Evolutionary conservation across 2,329 filamentous ascomycete genomes (phyloP).

Genomic region (Apiospora koreana): DNA sequence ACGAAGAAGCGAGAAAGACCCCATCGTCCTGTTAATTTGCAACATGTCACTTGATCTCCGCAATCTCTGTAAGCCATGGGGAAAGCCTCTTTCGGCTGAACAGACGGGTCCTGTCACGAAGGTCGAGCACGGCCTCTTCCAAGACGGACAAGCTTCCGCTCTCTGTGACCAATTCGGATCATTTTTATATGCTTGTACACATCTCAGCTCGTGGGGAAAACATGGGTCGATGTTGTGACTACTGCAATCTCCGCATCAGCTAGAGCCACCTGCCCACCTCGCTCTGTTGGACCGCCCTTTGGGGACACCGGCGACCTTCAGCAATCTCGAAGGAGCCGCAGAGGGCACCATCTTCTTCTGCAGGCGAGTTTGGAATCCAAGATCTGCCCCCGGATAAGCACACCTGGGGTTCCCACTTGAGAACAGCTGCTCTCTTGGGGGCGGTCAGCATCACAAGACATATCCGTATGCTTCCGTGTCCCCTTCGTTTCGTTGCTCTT

Average conservation of each 20-base stretch:
- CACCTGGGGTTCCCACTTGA: constrained; percentile 30
- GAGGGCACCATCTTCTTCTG: constrained; percentile 32
- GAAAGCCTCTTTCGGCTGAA: constrained; percentile 11
- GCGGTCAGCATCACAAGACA: constrained; percentile 33
- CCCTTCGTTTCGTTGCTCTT: constrained; percentile 23
- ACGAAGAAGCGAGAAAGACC: constrained; percentile 14
- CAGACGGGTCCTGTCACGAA: constrained; percentile 14
- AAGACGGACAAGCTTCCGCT: constrained; percentile 28
- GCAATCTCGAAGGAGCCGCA: constrained; percentile 42
- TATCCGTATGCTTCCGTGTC: constrained; percentile 14
- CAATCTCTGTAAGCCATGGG: not conserved
- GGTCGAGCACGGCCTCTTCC: constrained; percentile 19
- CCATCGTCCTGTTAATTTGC: constrained; percentile 1
- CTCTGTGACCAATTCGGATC: constrained; percentile 39
- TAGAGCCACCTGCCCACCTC: constrained; percentile 24
- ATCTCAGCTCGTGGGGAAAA: constrained; percentile 38
- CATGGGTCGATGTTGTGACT: constrained; percentile 39
- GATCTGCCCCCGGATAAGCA: constrained; percentile 34
- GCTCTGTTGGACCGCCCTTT: constrained; percentile 15
- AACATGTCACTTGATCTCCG: constrained; percentile 19
- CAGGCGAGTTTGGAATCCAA: constrained; percentile 12
- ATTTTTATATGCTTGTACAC: constrained; percentile 41
- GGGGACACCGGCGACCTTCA: constrained; percentile 18
- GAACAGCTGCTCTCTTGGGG: constrained; percentile 28
- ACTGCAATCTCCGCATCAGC: constrained; percentile 39